These are phyloP conservation scores for Sphaerobolus stellatus DNA, from an alignment of 1,284 basidiomycete genomes.

Conservation along the genomic window DNA sequence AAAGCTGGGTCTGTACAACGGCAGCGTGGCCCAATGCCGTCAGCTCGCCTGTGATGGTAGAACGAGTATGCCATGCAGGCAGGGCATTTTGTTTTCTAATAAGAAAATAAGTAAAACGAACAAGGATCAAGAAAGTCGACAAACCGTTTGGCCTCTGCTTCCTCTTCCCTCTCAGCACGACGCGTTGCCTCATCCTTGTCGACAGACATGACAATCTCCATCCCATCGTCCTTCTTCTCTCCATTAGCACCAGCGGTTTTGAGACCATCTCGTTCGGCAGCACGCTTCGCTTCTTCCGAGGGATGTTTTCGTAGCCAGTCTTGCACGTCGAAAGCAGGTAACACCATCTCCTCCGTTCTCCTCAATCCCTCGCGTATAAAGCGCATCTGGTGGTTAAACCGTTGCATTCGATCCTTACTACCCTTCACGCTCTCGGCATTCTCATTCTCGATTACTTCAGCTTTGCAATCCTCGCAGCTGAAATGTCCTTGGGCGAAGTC, in stretches of 20 bases:
- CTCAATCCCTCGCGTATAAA: constrained; percentile 86
- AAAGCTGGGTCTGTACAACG: constrained; percentile 8
- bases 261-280: constrained; percentile 50
- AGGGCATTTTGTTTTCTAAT: constrained; percentile 80
- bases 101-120: not conserved
- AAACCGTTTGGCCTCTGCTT: constrained; percentile 70
- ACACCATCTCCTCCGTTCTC: constrained; percentile 83
- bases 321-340: constrained; percentile 84
- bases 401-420: constrained; percentile 91
- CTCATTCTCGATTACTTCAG: constrained; percentile 89
- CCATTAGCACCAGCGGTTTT: constrained; percentile 72
- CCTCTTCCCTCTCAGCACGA: constrained; percentile 62
- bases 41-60: constrained; percentile 89
- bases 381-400: constrained; percentile 90
- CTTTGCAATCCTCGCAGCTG: constrained; percentile 64
- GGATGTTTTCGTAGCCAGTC: constrained; percentile 73
- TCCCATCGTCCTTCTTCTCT: constrained; percentile 63
- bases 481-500: constrained; percentile 65
- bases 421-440: constrained; percentile 80
- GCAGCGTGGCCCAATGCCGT: constrained; percentile 74
- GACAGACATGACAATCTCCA: constrained; percentile 77
- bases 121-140: constrained; percentile 11
- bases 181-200: constrained; percentile 77
- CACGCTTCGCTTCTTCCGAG: constrained; percentile 56
- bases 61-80: constrained; percentile 91